Evolutionary conservation across 2,329 filamentous ascomycete genomes (phyloP), one percentile per base, ranked within the genome.

Genomic region (Moelleriella libera): DNA sequence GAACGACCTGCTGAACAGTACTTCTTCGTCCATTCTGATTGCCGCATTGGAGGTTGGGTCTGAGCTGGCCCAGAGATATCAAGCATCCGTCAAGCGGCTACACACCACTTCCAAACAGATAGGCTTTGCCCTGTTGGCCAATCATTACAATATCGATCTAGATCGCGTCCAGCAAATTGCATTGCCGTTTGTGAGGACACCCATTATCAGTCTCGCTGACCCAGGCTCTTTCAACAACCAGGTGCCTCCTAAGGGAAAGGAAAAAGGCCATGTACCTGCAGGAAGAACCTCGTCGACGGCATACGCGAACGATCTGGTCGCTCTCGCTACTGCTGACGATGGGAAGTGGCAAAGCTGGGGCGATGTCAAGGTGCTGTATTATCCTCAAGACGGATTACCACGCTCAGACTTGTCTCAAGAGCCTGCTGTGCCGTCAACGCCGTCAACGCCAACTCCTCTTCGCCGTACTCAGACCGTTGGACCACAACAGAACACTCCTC

Each of bases 11-110:
- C 76, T 98, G 50, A 87, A 96, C 64, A 90, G 85, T 43, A 90
- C 87, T 3, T 89, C 85, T 29, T 73, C 90, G 49, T 78, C 81
- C 30, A 74, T 98, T 45, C 73, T 98, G 47, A 80, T 85, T 58
- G 76, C 77, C 31, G 84, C 88, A 7, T 75, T 98, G 41, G 81
- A 85, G 52, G 78, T 98, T 50, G 82, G 83, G 31, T 81, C 90
- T 41, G 85, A 90, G 61, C 73, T 98, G 51, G 90, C 92, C 10
- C 87, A 96, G 66, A 80, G 92, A 56, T 98, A 96, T 56, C 85
- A 94, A 63, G 88, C 86, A 8, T 88, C 88, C 14, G 82, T 92
- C 51, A 88, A 89, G 64, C 81, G 88, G 30, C 72, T 83, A 46
- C 71, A 75, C n/a, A 78, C 77, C 50, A 72, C 80, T 11, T 76